Base-by-base conservation (phyloP, 1,284 basidiomycete species). In the Naganishia liquefaciens region DNA sequence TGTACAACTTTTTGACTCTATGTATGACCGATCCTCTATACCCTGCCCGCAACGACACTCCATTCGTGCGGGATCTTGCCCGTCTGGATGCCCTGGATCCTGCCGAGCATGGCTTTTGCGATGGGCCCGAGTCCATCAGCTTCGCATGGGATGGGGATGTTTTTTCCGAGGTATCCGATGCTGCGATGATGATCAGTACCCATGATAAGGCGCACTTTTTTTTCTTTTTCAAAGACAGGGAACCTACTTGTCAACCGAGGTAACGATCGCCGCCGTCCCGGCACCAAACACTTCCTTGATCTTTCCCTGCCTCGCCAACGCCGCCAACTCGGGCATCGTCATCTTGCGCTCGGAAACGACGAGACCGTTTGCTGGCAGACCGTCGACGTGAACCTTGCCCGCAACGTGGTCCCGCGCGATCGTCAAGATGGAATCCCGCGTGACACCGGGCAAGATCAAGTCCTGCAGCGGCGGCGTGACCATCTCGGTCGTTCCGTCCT, bases 381-480 rank as follows among this genome's bases (percentile, higher is more conserved):
- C 85, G 5, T 84, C 76, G 49, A 95, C 80, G 1, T 72, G 78
- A 54, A 80, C 75, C 69, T 81, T 80, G 60, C 88, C 87, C 2
- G 86, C 82, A n/a, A 77, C 77, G 75, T 98, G 95, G 21, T 85
- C 86, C 47, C 87, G 85, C 1, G 91, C 90, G 58, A 99, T 86
- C 10, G 84, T 75, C 43, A 99, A 85, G 50, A 96, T 88, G n/a
- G 73, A 74, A 40, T 97, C 93, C 68, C 95, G 88, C 10, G 94
- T 98, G 21, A 99, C 89, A 68, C 95, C 95, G 13, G 95, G 94
- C 17, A 99, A 87, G 74, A 99, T 93, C 83, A 96, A 89, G 63
- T 94, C 94, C 74, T 92, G 91, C 46, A 98, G 84, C 3, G 94
- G 92, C 11, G 95, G 93, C 0, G 93, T 95, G 54, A 92, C 86